Evolutionary conservation across 2,329 filamentous ascomycete genomes (phyloP), one percentile per base, ranked within the genome.

Genomic region (Stagonosporopsis cucurbitacearum): DNA sequence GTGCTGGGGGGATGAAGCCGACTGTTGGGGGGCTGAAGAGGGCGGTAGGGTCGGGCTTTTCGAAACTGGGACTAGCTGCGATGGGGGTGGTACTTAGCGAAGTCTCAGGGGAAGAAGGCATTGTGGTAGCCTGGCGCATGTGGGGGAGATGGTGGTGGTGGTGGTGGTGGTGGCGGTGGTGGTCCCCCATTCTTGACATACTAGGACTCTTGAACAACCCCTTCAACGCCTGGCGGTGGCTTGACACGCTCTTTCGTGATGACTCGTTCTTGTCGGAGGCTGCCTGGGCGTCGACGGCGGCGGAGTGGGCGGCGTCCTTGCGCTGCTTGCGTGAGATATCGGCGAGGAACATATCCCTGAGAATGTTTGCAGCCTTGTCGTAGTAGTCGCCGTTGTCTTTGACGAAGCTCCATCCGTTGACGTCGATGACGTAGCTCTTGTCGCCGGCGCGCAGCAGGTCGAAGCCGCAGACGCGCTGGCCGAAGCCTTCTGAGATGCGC

Each of bases 361-460:
- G 80, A 44, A 98, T 96, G 57, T 82, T 88, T 20, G 95, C 87
- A 65, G 89, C 95, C 69, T 92, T 91, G 69, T 98, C 91, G 74
- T 99, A 99, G 76, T 99, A 99, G 58, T 96, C 93, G 60, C 97
- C 94, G 68, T 99, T 99, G 75, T 99, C 96, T 75, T 99, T 99
- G 75, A 99, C 95, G 69, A 99, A 99, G 72, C 94, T 98, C 96
- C 96, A 99, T 12, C 95, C 95, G 74, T 99, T 99, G 66, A 99
- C 95, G 69, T 99, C 95, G 64, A 99, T 99, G 44, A 99, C 95
- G 77, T 92, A 99, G 73, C 94, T 98, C 74, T 91, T 91, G 15
- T 92, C 91, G 45, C 87, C 88, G 12, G 93, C 92, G 25, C 96
- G 88, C 53, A 99, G 81, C 57, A 99, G 82, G 73, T 99, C 95